Percentiles rank a stretch among this genome's conserved stretches.
These are phyloP conservation scores for Boechera divaricarpa DNA, from an alignment of 345 rosid species.

Conservation along the genomic window DNA sequence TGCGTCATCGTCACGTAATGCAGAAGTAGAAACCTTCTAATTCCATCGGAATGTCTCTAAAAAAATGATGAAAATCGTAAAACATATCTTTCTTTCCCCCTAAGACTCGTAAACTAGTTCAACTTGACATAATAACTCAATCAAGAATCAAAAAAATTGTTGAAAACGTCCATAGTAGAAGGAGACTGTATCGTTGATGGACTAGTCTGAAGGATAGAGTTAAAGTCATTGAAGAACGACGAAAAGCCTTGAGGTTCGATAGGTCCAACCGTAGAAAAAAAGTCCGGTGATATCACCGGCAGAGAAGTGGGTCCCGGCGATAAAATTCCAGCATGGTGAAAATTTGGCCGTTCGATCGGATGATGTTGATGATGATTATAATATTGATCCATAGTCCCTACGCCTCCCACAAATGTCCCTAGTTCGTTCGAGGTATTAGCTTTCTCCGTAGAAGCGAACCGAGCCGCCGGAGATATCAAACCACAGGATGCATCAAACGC, in stretches of 20 bases:
- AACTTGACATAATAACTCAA: slow-evolving; percentile 8
- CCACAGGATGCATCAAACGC: slow-evolving; percentile 42
- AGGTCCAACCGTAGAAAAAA: slow-evolving; percentile 59
- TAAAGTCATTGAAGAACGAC: slow-evolving; percentile 56
- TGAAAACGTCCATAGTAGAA: slow-evolving; percentile 68
- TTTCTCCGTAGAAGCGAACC: slow-evolving; percentile 70
- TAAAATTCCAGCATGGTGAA: slow-evolving; percentile 61
- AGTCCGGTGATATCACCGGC: slow-evolving; percentile 62
- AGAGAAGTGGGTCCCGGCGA: slow-evolving; percentile 78
- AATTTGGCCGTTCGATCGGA: slow-evolving; percentile 50
- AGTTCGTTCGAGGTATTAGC: slow-evolving; percentile 44
- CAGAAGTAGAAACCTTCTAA: slow-evolving; percentile 29
- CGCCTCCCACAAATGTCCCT: slow-evolving; percentile 48
- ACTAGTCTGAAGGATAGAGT: slow-evolving; percentile 62
- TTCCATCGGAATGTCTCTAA: neutral
- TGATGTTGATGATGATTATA: slow-evolving; percentile 39
- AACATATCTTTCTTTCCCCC: neutral
- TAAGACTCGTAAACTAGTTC: slow-evolving; percentile 22
- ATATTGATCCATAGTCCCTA: slow-evolving; percentile 21
- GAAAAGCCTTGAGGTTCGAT: slow-evolving; percentile 29
- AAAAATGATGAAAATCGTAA: slow-evolving; percentile 27
- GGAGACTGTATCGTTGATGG: slow-evolving; percentile 53
- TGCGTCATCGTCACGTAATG: slow-evolving; percentile 22
- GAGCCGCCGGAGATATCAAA: slow-evolving; percentile 75
- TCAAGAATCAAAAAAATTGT: slow-evolving; percentile 66